Evolutionary conservation across 1,139 yeast genomes (phyloP), one percentile per base, ranked within the genome.

Genomic region (Nakaseomyces delphensis): DNA sequence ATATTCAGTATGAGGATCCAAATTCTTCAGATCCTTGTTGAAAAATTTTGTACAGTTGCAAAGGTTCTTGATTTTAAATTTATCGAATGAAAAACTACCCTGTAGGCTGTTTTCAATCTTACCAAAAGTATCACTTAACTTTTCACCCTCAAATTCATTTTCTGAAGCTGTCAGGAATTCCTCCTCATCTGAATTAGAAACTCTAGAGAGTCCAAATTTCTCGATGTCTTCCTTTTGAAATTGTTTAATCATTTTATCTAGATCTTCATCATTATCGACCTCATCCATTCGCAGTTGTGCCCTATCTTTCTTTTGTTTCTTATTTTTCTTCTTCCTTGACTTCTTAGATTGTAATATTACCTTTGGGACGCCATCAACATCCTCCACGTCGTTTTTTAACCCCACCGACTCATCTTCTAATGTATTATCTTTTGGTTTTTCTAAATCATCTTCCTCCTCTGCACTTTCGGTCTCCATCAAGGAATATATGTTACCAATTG

Each of bases 1-100:
- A 57, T 83, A 79, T 56, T 86, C 96, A 38, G 76, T 74, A 54
- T 85, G 95, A 2, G 94, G 84, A 57, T 86, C 94, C 38, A 86
- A 67, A 47, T 79, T 75, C 45, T 73, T 74, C 3, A 71, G 60
- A 37, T 75, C 68, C 6, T 10, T 70, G 20, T 46, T 67, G 27
- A 79, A 63, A 33, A 74, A 60, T 4, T 66, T 63, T 31, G 68
- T 47, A 24, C 70, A 65, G 41, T 57, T 57, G 43, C 56, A 64
- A 44, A 72, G 65, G 54, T 73, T 64, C 25, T 62, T 54, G 14
- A 69, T 53, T 20, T 82, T 68, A 68, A 54, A 67, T 57, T 49
- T 71, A 60, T 53, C 69, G 72, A 49, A 61, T n/a, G 67, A 23
- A 24, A 4, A 18, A 18, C 23, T 18, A 7, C 18, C 14, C n/a